phyloP scores from a whole-genome alignment of 2,329 filamentous ascomycete genomes.

The Ophiocordyceps sinensis region DNA sequence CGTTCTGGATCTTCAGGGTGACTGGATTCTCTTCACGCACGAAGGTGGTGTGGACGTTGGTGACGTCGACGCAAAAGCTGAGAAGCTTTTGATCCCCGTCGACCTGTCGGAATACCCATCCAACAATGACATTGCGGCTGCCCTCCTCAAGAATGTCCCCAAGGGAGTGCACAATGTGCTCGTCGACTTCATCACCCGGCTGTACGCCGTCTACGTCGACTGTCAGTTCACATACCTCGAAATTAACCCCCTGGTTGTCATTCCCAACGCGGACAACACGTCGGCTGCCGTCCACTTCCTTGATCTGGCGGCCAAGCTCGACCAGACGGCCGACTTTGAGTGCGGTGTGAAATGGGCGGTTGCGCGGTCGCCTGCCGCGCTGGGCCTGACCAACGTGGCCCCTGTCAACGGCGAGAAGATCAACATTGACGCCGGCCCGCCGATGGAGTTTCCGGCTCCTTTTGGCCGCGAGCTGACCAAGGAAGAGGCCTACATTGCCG shows the following conservation, averaged over 20 bases:
- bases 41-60: conserved; percentile 99
- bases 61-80: conserved; percentile 96
- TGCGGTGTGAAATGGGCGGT: conserved; percentile 98
- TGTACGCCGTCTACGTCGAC: conserved; percentile 98
- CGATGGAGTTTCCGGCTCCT: conserved; percentile 97
- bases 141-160: conserved; percentile 85
- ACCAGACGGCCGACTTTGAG: conserved; percentile 98
- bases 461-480: conserved; percentile 98
- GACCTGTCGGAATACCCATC: conserved; percentile 90
- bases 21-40: conserved; percentile 99
- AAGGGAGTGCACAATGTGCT: conserved; percentile 94
- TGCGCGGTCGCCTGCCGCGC: conserved; percentile 76
- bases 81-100: conserved; percentile 96
- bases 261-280: conserved; percentile 83
- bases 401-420: conserved; percentile 56
- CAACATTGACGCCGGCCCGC: conserved; percentile 89
- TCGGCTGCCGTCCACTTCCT: conserved; percentile 95
- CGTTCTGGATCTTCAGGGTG: conserved; percentile 47
- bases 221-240: conserved; percentile 99
- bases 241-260: conserved; percentile 97
- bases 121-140: conserved; percentile 78
- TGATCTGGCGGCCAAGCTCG: conserved; percentile 94
- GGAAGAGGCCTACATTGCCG: conserved; percentile 97
- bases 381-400: conserved; percentile 62
- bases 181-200: conserved; percentile 95